Evolutionary conservation across 2,329 filamentous ascomycete genomes (phyloP), one percentile per base, ranked within the genome.

Genomic region (Colletotrichum caudatum): DNA sequence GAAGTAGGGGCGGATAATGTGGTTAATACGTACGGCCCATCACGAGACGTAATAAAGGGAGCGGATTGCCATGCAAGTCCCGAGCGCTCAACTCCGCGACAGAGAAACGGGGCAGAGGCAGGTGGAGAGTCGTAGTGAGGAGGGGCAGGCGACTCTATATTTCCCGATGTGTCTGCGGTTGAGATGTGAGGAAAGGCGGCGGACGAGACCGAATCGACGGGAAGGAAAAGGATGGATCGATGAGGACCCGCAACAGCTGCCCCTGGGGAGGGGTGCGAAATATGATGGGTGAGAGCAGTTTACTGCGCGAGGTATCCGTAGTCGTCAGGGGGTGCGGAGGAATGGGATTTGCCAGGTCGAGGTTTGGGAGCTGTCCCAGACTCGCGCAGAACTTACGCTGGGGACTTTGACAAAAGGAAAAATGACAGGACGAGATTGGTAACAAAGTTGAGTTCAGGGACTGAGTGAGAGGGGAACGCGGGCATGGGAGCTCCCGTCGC

Each of bases 401-500:
- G 62, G 53, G 54, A 41, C 56, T 44, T 46, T 57, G 50, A 50
- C n/a, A 56, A 60, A 69, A 66, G 50, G 64, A 20, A 66, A 70
- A 54, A 29, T 37, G 50, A 37, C 58, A n/a, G 64, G 64, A 54
- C 48, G 57, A 39, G 39, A 50, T 23, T 20, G 33, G 41, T 41
- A 68, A 33, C 26, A 48, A 41, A 56, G 61, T 54, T 56, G 50
- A 64, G 61, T 54, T 54, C 37, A 46, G 48, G 12, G 50, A 66
- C 44, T 56, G 53, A 39, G 60, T 44, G 41, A 44, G 35, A 59
- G 61, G 62, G 48, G 44, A 54, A 54, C 44, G 64, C 37, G 53
- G 64, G 64, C 68, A 37, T 71, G 68, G 64, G 61, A 66, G 69
- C 69, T 71, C 58, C 69, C 69, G 69, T 71, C 69, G 69, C 69